Evolutionary conservation across 2,329 filamentous ascomycete species (phyloP).

Genomic region (Talaromyces sp.): DNA sequence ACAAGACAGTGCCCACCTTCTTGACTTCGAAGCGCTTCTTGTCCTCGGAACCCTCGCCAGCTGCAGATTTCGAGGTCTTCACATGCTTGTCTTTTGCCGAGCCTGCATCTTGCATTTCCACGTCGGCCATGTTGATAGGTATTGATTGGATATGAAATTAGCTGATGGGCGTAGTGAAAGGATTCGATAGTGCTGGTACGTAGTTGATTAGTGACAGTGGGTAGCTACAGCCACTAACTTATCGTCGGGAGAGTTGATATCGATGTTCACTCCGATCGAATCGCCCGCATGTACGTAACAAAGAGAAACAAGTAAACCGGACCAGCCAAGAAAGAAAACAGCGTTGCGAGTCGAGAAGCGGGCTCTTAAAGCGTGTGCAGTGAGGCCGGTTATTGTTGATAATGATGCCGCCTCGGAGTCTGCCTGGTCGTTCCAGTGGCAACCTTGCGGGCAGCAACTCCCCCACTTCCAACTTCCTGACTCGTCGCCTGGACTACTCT

Average conservation of each 20-base stretch:
- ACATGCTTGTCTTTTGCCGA: conserved; percentile 37
- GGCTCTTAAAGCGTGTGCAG: background rate
- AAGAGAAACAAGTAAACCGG: no score
- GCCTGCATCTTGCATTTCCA: conserved; percentile 90
- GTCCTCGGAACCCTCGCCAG: conserved; percentile 51
- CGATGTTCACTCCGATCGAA: background rate
- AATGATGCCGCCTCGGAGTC: background rate
- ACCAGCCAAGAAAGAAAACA: background rate
- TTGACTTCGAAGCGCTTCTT: conserved; percentile 99
- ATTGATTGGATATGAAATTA: background rate
- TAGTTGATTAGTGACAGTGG: background rate
- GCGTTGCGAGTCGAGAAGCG: background rate
- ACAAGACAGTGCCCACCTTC: conserved; percentile 61
- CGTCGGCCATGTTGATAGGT: conserved; percentile 69
- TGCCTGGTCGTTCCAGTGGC: conserved; percentile 4
- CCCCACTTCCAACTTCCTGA: conserved; percentile 9
- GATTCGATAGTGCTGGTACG: background rate
- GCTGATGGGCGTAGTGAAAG: background rate
- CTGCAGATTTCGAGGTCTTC: conserved; percentile 54
- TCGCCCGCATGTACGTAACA: background rate
- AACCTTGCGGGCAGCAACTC: conserved; percentile 9
- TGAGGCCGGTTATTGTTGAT: background rate
- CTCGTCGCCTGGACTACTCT: background rate
- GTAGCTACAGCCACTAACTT: background rate
- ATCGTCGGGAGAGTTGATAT: background rate